Evolutionary conservation across 2,329 filamentous ascomycete species (phyloP).

Genomic region (Fusarium tupiense): DNA sequence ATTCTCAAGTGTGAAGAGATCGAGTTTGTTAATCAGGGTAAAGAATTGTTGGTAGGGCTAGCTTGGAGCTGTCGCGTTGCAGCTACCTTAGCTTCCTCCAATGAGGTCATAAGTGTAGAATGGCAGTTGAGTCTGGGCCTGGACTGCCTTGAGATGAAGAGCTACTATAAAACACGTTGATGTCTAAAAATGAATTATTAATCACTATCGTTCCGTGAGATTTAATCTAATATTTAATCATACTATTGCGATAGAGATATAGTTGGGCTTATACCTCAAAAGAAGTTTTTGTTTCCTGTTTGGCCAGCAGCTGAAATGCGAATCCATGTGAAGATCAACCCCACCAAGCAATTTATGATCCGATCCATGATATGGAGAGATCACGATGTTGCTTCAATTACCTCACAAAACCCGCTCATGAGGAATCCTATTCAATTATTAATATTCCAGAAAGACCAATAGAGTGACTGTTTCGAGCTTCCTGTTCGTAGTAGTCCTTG

Average conservation of each 20-base stretch:
- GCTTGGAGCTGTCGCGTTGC: slow-evolving; percentile 11
- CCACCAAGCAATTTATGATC: slow-evolving; percentile 3
- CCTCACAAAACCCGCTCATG: not conserved
- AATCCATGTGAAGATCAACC: slow-evolving; percentile 27
- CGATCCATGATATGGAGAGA: not conserved
- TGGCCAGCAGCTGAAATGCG: not conserved
- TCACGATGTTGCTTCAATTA: not conserved
- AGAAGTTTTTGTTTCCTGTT: not conserved
- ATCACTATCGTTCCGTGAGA: not conserved
- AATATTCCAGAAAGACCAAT: not conserved
- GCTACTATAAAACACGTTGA: not conserved
- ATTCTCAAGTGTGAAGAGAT: not conserved
- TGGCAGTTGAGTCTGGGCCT: not conserved
- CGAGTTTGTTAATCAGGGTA: not conserved
- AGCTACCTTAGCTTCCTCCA: slow-evolving; percentile 9
- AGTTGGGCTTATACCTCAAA: not conserved
- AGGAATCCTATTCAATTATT: no score
- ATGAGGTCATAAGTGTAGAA: slow-evolving; percentile 14
- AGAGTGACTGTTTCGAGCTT: not conserved
- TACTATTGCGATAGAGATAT: not conserved
- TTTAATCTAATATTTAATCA: not conserved
- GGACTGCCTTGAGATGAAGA: not conserved
- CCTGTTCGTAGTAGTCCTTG: not conserved
- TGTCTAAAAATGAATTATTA: not conserved
- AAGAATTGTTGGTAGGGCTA: slow-evolving; percentile 2